Evolutionary conservation across 2,329 filamentous ascomycete species (phyloP).

Genomic region (Colletotrichum karsti): DNA sequence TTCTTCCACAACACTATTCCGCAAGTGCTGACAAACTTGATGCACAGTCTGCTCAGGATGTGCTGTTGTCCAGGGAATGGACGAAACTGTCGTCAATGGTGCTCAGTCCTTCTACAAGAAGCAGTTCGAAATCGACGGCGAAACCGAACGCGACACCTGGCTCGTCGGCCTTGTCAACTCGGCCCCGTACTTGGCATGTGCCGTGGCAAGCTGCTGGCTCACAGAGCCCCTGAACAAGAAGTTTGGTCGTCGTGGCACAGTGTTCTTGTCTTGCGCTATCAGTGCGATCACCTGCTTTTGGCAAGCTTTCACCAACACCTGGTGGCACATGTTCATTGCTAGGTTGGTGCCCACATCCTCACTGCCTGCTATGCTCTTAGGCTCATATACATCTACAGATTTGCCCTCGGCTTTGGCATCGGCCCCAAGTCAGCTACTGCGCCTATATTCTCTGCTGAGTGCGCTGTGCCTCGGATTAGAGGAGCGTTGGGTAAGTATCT

Average conservation of each 20-base stretch:
- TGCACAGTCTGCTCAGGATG: conserved; percentile 66
- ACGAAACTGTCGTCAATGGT: conserved; percentile 71
- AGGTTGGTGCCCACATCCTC: conserved; percentile 57
- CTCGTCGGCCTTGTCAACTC: conserved; percentile 68
- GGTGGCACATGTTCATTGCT: conserved; percentile 75
- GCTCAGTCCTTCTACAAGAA: conserved; percentile 54
- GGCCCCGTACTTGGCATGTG: conserved; percentile 70
- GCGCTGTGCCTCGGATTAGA: conserved; percentile 68
- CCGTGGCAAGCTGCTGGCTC: conserved; percentile 76
- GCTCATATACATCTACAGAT: conserved; percentile 76
- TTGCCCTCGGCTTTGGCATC: conserved; percentile 75
- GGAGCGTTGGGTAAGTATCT: conserved; percentile 53
- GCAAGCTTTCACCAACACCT: conserved; percentile 54
- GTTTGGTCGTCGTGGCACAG: conserved; percentile 76
- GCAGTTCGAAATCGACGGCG: conserved; percentile 67
- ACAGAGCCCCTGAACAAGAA: conserved; percentile 76
- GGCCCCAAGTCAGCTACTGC: conserved; percentile 76
- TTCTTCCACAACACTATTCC: background rate
- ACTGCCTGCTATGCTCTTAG: conserved; percentile 33
- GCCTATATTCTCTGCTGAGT: conserved; percentile 75
- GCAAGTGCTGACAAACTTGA: background rate
- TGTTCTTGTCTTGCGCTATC: conserved; percentile 73
- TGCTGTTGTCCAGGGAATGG: conserved; percentile 75
- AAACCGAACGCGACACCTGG: conserved; percentile 61
- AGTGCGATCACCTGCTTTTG: conserved; percentile 64